Evolutionary conservation across 1,284 basidiomycete species (phyloP).

Genomic region (Sporisorium graminicola): DNA sequence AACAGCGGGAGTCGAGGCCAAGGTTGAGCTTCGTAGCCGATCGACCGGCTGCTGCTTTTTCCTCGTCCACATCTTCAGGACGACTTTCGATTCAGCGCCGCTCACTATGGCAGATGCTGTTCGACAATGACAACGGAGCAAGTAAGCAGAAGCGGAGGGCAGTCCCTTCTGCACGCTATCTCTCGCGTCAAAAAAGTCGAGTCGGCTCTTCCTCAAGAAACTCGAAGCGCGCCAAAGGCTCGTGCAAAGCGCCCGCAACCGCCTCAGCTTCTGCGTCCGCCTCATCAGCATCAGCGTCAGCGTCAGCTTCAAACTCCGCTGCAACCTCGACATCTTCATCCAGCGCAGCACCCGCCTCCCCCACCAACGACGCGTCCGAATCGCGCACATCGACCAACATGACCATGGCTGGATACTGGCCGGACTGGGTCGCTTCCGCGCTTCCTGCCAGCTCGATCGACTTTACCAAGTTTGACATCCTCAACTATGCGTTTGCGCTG

Average conservation of each 20-base stretch:
- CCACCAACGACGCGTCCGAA: background rate
- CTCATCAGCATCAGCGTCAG: background rate
- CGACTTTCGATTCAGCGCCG: constrained; percentile 9
- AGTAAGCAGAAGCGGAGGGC: constrained; percentile 38
- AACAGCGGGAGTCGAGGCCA: background rate
- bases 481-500: constrained; percentile 62
- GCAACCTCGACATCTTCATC: constrained; percentile 1
- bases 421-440: constrained; percentile 47
- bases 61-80: background rate
- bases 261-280: constrained; percentile 10
- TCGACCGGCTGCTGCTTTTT: constrained; percentile 2
- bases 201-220: constrained; percentile 1
- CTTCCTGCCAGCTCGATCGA: constrained; percentile 53
- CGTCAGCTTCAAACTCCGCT: background rate
- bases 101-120: constrained; percentile 33
- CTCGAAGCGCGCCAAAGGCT: constrained; percentile 11
- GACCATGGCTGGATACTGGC: constrained; percentile 58
- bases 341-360: background rate
- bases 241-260: constrained; percentile 26
- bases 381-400: constrained; percentile 28
- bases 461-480: constrained; percentile 56
- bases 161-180: constrained; percentile 39
- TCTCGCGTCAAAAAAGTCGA: constrained; percentile 5
- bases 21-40: constrained; percentile 16
- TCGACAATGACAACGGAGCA: constrained; percentile 2